Evolutionary conservation across 176 grass and related monocot genomes (phyloP).

Genomic region (Oryza brachyantha): DNA sequence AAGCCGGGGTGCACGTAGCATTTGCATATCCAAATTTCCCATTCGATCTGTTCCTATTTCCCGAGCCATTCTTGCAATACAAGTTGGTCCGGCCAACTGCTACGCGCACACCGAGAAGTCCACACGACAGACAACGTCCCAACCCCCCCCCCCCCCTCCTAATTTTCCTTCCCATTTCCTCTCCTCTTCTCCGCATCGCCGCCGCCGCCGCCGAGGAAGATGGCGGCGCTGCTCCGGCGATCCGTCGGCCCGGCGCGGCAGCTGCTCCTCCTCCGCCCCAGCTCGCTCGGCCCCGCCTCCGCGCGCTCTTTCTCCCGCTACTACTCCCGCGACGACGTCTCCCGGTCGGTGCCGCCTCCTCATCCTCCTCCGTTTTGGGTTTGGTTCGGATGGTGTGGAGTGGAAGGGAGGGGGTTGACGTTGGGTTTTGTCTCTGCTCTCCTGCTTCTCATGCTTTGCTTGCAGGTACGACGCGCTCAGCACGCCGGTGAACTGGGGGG

Average conservation of each 20-base stretch:
- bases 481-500: slow-evolving; percentile 78
- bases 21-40: neutral
- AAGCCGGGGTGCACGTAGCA: neutral
- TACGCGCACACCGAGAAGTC: neutral
- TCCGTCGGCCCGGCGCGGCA: neutral
- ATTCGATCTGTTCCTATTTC: neutral
- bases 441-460: too few species aligned
- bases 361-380: neutral
- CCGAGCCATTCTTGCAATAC: neutral
- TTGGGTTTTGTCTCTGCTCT: neutral
- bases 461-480: slow-evolving; percentile 45
- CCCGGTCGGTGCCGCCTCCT: slow-evolving; percentile 18
- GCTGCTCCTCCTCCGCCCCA: slow-evolving; percentile 8
- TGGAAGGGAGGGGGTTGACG: neutral
- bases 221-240: slow-evolving; percentile 44
- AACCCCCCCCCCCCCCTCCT: neutral
- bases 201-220: neutral
- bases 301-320: slow-evolving; percentile 25
- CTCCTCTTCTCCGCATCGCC: neutral
- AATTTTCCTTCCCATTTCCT: neutral
- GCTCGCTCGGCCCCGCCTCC: slow-evolving; percentile 10
- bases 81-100: neutral
- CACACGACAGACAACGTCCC: neutral
- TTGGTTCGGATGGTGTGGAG: neutral
- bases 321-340: slow-evolving; percentile 46